phyloP scores from a whole-genome alignment of 306 rosid species.

The Abrus precatorius region DNA sequence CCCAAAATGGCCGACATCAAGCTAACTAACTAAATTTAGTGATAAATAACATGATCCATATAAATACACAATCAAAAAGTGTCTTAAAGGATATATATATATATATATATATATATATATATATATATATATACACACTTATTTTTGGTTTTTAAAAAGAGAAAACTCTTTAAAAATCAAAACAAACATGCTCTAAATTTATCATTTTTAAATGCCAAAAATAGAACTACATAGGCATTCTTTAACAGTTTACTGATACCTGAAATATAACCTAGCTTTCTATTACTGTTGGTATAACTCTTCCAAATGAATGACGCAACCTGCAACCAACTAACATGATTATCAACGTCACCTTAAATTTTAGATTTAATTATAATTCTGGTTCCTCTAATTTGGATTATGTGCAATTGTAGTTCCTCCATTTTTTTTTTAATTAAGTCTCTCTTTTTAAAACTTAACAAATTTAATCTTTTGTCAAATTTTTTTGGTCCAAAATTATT shows the following conservation, averaged over 20 bases:
- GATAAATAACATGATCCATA: conserved; percentile 10
- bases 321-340: conserved; percentile 50
- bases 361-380: background rate
- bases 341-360: conserved; percentile 6
- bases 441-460: too few species aligned
- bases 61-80: conserved; percentile 40
- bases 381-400: too few species aligned
- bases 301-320: conserved; percentile 52
- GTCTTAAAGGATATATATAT: conserved; percentile 29
- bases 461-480: too few species aligned
- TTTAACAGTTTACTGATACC: conserved; percentile 27
- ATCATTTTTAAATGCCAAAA: conserved; percentile 35
- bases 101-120: too few species aligned
- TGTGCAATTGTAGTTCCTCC: too few species aligned
- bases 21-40: conserved; percentile 2
- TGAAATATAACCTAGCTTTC: conserved; percentile 30
- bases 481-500: too few species aligned
- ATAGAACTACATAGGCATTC: conserved; percentile 27
- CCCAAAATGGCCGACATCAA: conserved; percentile 14
- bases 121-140: too few species aligned
- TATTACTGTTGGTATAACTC: conserved; percentile 46
- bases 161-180: background rate
- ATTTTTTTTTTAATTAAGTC: too few species aligned
- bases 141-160: too few species aligned
- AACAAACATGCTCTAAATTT: conserved; percentile 12